Base-by-base conservation (phyloP, 2,329 filamentous ascomycete species). In the Hymenoscyphus repandus region DNA sequence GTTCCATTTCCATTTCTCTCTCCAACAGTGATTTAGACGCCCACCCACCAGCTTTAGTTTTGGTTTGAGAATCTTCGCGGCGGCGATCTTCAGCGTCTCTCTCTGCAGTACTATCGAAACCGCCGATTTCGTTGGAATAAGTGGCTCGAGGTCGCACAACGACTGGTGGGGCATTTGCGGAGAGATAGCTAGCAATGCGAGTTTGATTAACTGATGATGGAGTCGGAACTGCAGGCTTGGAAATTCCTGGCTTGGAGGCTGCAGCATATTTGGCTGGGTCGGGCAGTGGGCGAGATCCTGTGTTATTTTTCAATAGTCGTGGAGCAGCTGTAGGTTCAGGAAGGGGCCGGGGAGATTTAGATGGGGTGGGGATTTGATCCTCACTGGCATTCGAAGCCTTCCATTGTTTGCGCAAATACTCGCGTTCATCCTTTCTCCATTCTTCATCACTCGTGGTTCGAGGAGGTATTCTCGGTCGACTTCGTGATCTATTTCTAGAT, bases 1-100 rank as follows among this genome's bases (percentile, higher is more conserved):
- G 68, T 62, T 83, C 79, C 42, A 76, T 70, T 60, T 83, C 79
- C 77, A 82, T 81, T 60, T 83, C 79, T 31, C 77, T 72, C 63
- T 82, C 79, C 0, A 82, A 68, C 5, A 82, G 66, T 6, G 74
- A 76, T 62, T 78, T 80, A 10, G 69, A 71, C 2, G 76, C 75
- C 74, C 74, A 78, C 1, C 74, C 75, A 10, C 69, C 72, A 12
- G 73, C 72, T 62, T 78, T 77, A 9, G 76, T 79, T 56, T 75
- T 75, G 30, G 69, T 62, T 55, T 79, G 75, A 0, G 74, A 71
- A 1, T 68, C 69, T 0, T 70, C 52, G 20, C 76, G 74, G 5
- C 73, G 68, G 22, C 74, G 70, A 56, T 77, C 74, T 58, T 78
- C 74, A n/a, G 66, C 68, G 32, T 73, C 70, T 46, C 73, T 74